Evolutionary conservation across 768 basidiomycete species (phyloP).

Genomic region (Lepiota venenata): DNA sequence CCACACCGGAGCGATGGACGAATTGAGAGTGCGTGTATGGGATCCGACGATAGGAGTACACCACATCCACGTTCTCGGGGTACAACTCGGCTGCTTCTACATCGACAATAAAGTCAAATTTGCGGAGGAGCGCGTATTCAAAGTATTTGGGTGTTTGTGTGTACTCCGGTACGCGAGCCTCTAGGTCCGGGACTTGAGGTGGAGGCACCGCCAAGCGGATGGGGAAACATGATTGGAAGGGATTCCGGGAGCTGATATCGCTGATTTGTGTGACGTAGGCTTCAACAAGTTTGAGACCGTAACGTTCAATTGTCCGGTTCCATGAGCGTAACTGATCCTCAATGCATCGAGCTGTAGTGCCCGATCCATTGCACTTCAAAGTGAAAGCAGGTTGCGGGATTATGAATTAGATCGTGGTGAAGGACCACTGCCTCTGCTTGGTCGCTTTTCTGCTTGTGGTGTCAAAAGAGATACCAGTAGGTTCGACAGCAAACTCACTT

Average conservation of each 20-base stretch:
- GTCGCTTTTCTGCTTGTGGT: constrained; percentile 60
- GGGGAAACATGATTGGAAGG: constrained; percentile 90
- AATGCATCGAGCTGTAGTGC: constrained; percentile 84
- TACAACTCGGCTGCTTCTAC: constrained; percentile 78
- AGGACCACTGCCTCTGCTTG: constrained; percentile 86
- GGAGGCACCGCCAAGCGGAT: constrained; percentile 75
- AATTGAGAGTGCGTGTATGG: constrained; percentile 85
- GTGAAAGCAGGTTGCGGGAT: constrained; percentile 92
- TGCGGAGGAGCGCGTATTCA: constrained; percentile 72
- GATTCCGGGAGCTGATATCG: constrained; percentile 80
- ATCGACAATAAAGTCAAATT: constrained; percentile 81
- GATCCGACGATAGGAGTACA: constrained; percentile 85
- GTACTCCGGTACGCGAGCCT: constrained; percentile 64
- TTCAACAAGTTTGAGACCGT: constrained; percentile 90
- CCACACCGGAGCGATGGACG: constrained; percentile 86
- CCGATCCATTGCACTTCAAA: constrained; percentile 98
- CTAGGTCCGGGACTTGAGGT: constrained; percentile 65
- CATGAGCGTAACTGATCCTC: constrained; percentile 85
- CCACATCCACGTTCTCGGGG: constrained; percentile 76
- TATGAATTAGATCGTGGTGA: constrained; percentile 94
- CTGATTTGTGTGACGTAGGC: constrained; percentile 90
- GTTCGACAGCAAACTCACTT: constrained; percentile 36
- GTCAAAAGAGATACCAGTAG: neutral
- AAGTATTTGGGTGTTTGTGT: constrained; percentile 70
- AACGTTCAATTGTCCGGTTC: constrained; percentile 80